Base-by-base conservation (phyloP, 257 asterid species). In the Petrea volubilis region DNA sequence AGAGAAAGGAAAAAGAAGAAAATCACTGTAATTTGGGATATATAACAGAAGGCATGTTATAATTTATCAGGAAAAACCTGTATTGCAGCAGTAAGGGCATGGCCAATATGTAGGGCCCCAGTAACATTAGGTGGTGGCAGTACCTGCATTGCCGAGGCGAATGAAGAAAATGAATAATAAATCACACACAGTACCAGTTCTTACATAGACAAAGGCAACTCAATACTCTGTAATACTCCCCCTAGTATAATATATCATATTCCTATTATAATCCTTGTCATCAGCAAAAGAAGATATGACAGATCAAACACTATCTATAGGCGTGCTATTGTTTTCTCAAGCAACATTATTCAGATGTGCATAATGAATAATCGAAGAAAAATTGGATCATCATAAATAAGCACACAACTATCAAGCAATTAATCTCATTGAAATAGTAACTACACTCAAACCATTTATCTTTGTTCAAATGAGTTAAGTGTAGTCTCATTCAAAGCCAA, bases 71-170 rank as follows among this genome's bases (percentile, higher is more conserved):
- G 43, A 3, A 61, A 69, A 50, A 94, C 99, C 97, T 94, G 82
- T 40, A 94, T 91, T 56, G 99, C 96, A 76, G 98, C 90, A 66
- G 97, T 91, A 78, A 94, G 95, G 64, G 97, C 97, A 71, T 94
- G 99, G 60, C 97, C 97, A 40, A 94, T 94, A 75, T 94, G 99
- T 29, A 94, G 89, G 74, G 97, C 99, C 56, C 97, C 97, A 51
- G 99, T 94, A 57, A 94, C 97, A 61, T 94, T 94, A 14, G 99
- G 99, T 24, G 99, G 99, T 58, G 99, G 99, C 68, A 86, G 79
- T 60, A 91, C 97, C 99, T 94, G 77, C 72, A 78, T 46, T 72
- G 17, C 64, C 67, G 34, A 74, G 78, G 56, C 50, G 47, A 59
- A 51, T 77, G 49, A 36, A 28, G 24, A 33, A 34, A 49, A 11